phyloP scores from a whole-genome alignment of 1,284 basidiomycete genomes.

The Moesziomyces globuligerus region DNA sequence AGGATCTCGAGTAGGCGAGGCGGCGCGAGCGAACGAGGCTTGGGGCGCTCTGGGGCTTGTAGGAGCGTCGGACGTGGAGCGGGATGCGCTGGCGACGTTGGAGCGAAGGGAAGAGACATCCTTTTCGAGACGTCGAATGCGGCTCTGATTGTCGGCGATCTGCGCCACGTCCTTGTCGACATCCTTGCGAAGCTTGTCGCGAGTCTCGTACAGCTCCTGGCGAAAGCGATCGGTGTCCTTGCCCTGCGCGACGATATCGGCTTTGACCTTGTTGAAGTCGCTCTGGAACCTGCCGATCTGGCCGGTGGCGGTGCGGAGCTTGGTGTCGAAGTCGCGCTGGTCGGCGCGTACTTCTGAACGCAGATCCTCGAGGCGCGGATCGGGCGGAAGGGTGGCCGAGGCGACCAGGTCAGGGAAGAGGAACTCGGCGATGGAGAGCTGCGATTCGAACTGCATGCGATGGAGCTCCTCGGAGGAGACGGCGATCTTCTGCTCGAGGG shows the following conservation, averaged over 20 bases:
- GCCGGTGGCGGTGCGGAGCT: background rate
- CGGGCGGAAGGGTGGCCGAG: slow-evolving; percentile 3
- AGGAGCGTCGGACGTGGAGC: slow-evolving; percentile 7
- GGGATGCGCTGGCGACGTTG: background rate
- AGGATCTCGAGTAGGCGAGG: slow-evolving; percentile 11
- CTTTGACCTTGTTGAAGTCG: slow-evolving; percentile 11
- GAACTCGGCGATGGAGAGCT: slow-evolving; percentile 1
- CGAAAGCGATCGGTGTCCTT: slow-evolving; percentile 15
- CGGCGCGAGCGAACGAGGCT: background rate
- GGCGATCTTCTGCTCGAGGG: slow-evolving; percentile 16
- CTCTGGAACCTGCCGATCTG: slow-evolving; percentile 9
- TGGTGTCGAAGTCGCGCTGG: slow-evolving; percentile 3
- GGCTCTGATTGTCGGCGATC: slow-evolving; percentile 12
- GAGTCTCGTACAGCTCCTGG: background rate
- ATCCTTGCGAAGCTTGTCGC: slow-evolving; percentile 11
- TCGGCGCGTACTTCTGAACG: slow-evolving; percentile 1
- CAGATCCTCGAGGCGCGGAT: slow-evolving; percentile 15
- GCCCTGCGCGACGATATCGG: slow-evolving; percentile 6
- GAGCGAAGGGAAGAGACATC: background rate
- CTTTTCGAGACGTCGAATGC: slow-evolving; percentile 12
- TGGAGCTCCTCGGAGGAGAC: slow-evolving; percentile 5
- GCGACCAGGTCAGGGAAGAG: slow-evolving; percentile 1
- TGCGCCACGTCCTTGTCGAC: slow-evolving; percentile 32
- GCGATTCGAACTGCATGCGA: slow-evolving; percentile 15
- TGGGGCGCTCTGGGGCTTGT: slow-evolving; percentile 4